Base-by-base conservation (phyloP, 1,139 yeast genomes). In the Kluyveromyces marxianus region DNA sequence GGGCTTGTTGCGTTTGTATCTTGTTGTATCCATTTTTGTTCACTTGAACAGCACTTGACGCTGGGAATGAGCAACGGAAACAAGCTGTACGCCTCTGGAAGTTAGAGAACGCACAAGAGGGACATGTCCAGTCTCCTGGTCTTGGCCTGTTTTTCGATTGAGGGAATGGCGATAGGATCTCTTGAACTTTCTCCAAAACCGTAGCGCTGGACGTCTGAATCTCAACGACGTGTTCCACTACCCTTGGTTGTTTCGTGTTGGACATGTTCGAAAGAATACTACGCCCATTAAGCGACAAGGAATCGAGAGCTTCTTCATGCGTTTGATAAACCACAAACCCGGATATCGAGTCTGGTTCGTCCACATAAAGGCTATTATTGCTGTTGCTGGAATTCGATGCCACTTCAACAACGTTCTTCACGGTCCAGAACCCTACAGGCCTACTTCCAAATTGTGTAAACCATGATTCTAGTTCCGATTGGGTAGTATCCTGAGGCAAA, bases 71-170 rank as follows among this genome's bases (percentile, higher is more conserved):
- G 62, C 97, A 90, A 53, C 97, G 75, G 70, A 89, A 88, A 66
- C 97, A 90, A 3, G 95, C 95, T 1, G 95, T 86, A 65, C 97
- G 77, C 58, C 97, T 78, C 67, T 90, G 97, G 68, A 90, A 90
- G 62, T 90, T 90, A 35, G 95, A 85, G 61, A 90, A 90, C 1
- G 97, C 96, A 70, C 97, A 90, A 4, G 92, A 82, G 21, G 96
- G 96, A 67, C 97, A 90, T 5, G 87, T 86, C 97, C 97, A 90
- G 62, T 90, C 97, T 26, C 97, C 97, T 0, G 97, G 97, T 59
- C 97, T 75, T 26, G 96, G 96, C 56, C 95, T 76, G 63, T 89
- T 89, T 58, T 89, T 89, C 42, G 87, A 81, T 27, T 89, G 82
- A 10, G 96, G 96, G 65, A 90, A 89, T 7, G 95, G 87, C 0